Conservation (phyloP, 768 basidiomycete genomes). For the Agaricus blazei region DNA sequence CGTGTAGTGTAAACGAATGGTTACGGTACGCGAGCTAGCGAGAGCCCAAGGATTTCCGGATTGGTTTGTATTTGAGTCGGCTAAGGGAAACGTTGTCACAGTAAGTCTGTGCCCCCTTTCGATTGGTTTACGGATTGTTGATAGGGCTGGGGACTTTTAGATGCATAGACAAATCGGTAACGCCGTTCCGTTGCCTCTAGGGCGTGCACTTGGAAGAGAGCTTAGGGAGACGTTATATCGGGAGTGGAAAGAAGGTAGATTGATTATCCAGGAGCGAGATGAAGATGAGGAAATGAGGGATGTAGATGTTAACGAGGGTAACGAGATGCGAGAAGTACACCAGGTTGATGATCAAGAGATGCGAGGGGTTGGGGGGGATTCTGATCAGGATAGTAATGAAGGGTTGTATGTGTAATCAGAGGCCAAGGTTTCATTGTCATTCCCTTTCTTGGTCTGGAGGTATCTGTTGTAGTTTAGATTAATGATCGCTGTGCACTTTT, state of each 20-base stretch:
- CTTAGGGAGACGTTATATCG: constrained; percentile 47
- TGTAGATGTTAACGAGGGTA: constrained; percentile 4
- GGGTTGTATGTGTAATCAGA: constrained; percentile 5
- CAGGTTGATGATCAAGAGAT: background rate
- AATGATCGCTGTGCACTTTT: no score
- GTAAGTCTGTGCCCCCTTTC: constrained; percentile 33
- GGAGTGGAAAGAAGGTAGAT: constrained; percentile 53
- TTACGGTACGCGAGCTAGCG: constrained; percentile 73
- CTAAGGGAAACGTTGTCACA: constrained; percentile 49
- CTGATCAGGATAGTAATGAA: constrained; percentile 7
- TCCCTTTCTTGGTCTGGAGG: background rate
- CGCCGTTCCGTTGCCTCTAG: constrained; percentile 67
- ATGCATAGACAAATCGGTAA: constrained; percentile 83
- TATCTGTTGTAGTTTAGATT: background rate
- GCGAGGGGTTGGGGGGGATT: background rate
- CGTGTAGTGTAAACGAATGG: constrained; percentile 58
- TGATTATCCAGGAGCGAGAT: constrained; percentile 4
- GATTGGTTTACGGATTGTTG: background rate
- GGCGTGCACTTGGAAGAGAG: constrained; percentile 59
- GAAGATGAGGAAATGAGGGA: constrained; percentile 3
- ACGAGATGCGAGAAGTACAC: constrained; percentile 4
- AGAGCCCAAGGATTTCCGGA: constrained; percentile 83
- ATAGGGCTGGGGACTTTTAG: constrained; percentile 25
- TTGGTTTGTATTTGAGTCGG: constrained; percentile 55
- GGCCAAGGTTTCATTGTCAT: background rate